Conservation (phyloP, 768 basidiomycete species). For the Termitomyces sp. region DNA sequence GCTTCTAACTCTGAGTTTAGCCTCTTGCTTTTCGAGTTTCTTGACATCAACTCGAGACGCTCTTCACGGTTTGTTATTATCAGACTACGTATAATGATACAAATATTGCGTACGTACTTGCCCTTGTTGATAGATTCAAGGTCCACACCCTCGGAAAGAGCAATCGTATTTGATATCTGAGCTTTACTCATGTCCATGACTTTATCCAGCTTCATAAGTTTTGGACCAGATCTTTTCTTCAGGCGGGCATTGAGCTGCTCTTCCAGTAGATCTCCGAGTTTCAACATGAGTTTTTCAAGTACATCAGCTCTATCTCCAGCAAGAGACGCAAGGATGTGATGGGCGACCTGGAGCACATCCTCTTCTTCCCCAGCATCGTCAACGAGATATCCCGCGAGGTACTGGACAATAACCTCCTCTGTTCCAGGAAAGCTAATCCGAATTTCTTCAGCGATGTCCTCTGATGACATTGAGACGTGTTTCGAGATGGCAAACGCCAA, state of each 20-base stretch:
- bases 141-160: constrained; percentile 77
- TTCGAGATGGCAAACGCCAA: neutral
- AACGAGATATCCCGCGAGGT: constrained; percentile 81
- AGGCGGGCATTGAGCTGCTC: constrained; percentile 56
- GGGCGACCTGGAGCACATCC: constrained; percentile 74
- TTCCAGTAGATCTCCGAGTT: constrained; percentile 56
- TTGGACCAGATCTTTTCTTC: constrained; percentile 56
- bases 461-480: constrained; percentile 47
- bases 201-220: constrained; percentile 73
- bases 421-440: constrained; percentile 64
- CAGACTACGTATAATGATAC: constrained; percentile 10
- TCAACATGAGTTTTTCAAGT: constrained; percentile 61
- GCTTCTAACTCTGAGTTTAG: constrained; percentile 72
- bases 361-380: constrained; percentile 89
- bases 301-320: constrained; percentile 53
- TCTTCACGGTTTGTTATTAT: constrained; percentile 31
- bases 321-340: constrained; percentile 71
- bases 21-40: constrained; percentile 95
- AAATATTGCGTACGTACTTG: constrained; percentile 48
- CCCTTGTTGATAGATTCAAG: constrained; percentile 91
- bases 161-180: constrained; percentile 75
- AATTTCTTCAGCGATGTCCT: constrained; percentile 78
- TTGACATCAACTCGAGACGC: constrained; percentile 91
- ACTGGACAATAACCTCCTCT: constrained; percentile 82
- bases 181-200: constrained; percentile 86